Evolutionary conservation across 257 asterid genomes (phyloP).

Genomic region (Rauvolfia tetraphylla): DNA sequence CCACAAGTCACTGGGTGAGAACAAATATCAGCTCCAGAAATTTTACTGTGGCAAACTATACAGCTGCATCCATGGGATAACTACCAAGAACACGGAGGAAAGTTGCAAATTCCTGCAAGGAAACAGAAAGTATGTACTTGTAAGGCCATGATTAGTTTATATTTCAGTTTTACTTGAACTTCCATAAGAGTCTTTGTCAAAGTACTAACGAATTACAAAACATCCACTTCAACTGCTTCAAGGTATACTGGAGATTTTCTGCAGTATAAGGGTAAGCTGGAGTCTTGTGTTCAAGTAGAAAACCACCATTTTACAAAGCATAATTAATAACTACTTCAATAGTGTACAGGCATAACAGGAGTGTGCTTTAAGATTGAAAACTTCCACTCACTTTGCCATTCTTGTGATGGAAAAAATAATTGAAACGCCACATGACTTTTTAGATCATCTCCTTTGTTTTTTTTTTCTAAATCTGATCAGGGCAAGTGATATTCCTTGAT

Average conservation of each 20-base stretch:
- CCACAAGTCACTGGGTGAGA: not conserved
- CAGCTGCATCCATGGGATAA: conserved; percentile 20
- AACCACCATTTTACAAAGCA: not conserved
- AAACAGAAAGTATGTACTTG: not conserved
- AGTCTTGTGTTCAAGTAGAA: not conserved
- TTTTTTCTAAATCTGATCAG: no score
- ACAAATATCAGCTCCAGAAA: not conserved
- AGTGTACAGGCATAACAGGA: not conserved
- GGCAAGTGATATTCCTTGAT: not conserved
- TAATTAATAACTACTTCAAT: not conserved
- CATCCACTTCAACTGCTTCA: not conserved
- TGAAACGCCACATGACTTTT: not conserved
- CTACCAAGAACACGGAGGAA: conserved; percentile 27
- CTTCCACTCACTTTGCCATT: not conserved
- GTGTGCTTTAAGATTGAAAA: not conserved
- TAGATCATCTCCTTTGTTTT: no score
- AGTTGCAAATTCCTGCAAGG: conserved; percentile 21
- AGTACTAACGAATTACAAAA: not conserved
- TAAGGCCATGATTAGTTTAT: not conserved
- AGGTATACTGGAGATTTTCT: not conserved
- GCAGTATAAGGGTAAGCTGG: not conserved
- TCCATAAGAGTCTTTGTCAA: not conserved
- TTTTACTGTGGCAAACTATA: not conserved
- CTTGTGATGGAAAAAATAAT: not conserved
- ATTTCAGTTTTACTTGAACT: no score